These are phyloP conservation scores for Ceriops tagal DNA, from an alignment of 345 rosid genomes.

Conservation along the genomic window DNA sequence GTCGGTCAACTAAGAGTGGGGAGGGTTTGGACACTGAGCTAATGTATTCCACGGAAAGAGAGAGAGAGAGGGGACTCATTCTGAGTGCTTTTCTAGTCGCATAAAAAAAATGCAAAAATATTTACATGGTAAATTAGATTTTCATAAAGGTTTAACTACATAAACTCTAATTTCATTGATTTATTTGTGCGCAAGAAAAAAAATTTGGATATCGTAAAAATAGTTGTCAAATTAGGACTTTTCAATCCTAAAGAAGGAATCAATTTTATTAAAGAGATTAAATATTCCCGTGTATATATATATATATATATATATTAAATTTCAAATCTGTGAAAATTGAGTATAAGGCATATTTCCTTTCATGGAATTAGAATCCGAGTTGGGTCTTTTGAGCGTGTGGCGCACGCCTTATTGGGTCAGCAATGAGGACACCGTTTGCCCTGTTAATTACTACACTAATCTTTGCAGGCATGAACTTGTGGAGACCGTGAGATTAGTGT, in stretches of 20 bases:
- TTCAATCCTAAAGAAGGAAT: no score
- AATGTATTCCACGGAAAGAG: no score
- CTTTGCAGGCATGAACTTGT: neutral
- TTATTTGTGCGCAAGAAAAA: no score
- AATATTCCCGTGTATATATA: no score
- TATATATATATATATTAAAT: neutral
- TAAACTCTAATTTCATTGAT: no score
- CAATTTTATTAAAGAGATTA: no score
- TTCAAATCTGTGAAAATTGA: no score
- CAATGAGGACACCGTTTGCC: neutral
- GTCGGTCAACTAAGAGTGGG: constrained; percentile 55
- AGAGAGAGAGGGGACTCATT: constrained; percentile 15
- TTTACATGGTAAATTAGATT: neutral
- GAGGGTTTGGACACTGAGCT: constrained; percentile 22
- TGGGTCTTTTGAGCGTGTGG: constrained; percentile 17
- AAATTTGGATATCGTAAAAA: no score
- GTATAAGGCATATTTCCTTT: no score
- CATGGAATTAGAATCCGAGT: neutral
- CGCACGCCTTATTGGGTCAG: constrained; percentile 10
- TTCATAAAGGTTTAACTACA: no score
- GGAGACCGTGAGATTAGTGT: neutral
- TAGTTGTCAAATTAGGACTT: no score
- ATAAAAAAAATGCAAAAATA: neutral
- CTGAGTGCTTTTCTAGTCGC: constrained; percentile 20
- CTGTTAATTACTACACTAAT: neutral